Percentiles rank a stretch among this genome's conserved stretches.
Evolutionary conservation across 306 rosid species (phyloP).

Genomic region (Quercus wislizeni): DNA sequence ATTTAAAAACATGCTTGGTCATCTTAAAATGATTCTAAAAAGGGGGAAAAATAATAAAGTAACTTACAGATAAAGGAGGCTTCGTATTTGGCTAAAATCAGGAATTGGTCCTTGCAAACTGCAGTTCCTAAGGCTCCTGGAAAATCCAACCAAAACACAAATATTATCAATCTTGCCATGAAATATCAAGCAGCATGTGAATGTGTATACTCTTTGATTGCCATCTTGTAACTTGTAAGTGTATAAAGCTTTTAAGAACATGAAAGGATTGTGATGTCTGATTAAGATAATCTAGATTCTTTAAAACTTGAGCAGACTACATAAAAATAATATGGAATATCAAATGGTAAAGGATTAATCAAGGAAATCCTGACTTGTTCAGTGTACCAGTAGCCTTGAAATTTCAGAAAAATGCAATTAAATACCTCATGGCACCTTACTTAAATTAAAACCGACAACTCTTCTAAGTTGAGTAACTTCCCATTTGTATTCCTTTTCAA

Average conservation of each 20-base stretch:
- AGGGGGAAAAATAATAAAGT: slow-evolving; percentile 16
- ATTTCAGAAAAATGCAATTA: neutral
- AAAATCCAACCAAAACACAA: slow-evolving; percentile 25
- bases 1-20: neutral
- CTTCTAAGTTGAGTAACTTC: neutral
- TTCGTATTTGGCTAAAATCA: slow-evolving; percentile 61
- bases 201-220: neutral
- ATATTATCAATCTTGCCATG: neutral
- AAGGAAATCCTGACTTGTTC: neutral
- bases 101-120: slow-evolving; percentile 78
- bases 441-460: neutral
- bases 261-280: neutral
- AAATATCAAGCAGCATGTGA: neutral
- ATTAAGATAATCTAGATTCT: neutral
- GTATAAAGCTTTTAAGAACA: neutral
- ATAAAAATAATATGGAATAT: neutral
- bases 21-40: neutral
- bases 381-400: neutral
- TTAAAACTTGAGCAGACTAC: neutral
- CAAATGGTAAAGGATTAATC: neutral
- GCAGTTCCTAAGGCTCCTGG: slow-evolving; percentile 93
- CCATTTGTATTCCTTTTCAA: neutral
- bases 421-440: neutral
- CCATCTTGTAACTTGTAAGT: neutral
- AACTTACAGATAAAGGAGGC: slow-evolving; percentile 69